phyloP scores from a whole-genome alignment of 2,329 filamentous ascomycete species.

The Blastomyces gilchristii region DNA sequence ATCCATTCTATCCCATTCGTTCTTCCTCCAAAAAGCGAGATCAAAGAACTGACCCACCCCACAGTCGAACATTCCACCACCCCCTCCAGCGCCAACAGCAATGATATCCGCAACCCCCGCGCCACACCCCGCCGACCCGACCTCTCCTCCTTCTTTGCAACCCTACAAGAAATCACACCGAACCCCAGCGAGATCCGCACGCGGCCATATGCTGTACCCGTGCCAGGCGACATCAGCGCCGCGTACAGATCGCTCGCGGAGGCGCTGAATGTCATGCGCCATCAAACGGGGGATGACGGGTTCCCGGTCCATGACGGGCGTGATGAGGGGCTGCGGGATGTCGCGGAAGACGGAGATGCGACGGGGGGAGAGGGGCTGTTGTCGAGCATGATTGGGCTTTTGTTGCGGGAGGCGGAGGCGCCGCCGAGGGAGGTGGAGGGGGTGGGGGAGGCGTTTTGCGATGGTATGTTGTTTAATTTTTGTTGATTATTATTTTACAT shows the following conservation, averaged over 20 bases:
- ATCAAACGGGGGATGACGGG: constrained; percentile 21
- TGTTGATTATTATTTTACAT: neutral
- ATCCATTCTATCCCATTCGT: neutral
- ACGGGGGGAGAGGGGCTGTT: constrained; percentile 34
- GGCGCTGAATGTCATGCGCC: constrained; percentile 49
- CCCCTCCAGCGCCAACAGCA: constrained; percentile 22
- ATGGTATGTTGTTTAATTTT: constrained; percentile 27
- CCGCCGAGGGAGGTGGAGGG: constrained; percentile 52
- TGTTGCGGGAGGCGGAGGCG: constrained; percentile 47
- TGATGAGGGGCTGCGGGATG: constrained; percentile 27
- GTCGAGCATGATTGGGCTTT: constrained; percentile 44
- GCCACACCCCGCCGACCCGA: constrained; percentile 47
- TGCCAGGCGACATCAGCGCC: constrained; percentile 51
- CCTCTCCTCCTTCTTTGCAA: constrained; percentile 55
- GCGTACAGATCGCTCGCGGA: constrained; percentile 52
- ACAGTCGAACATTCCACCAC: constrained; percentile 36
- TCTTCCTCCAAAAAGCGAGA: neutral
- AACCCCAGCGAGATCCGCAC: constrained; percentile 39
- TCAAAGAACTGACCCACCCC: constrained; percentile 8
- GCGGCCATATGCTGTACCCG: constrained; percentile 49
- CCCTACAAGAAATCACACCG: constrained; percentile 48
- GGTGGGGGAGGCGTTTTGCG: constrained; percentile 51
- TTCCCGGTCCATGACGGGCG: constrained; percentile 38
- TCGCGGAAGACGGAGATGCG: constrained; percentile 17
- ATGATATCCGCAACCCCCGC: constrained; percentile 19